A percentile compares a stretch with the other conserved stretches of the same genome.
phyloP scores from a whole-genome alignment of 2,329 filamentous ascomycete genomes.

The Trichophyton equinum region DNA sequence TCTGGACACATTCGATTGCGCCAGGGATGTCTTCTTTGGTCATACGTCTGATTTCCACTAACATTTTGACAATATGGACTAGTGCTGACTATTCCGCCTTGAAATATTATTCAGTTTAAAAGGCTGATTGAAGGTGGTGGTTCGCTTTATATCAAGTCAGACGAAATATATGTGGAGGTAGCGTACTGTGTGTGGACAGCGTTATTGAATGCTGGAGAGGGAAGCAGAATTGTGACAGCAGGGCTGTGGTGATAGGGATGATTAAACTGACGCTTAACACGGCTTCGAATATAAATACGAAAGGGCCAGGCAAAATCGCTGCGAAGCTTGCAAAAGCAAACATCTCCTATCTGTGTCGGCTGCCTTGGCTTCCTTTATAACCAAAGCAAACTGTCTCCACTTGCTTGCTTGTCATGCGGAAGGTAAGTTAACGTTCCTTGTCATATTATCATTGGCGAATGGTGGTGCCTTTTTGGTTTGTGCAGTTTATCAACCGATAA shows the following conservation, averaged over 20 bases:
- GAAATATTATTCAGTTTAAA: not conserved
- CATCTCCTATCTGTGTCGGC: not conserved
- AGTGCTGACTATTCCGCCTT: not conserved
- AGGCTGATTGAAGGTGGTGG: not conserved
- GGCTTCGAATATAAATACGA: not conserved
- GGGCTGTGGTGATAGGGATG: not conserved
- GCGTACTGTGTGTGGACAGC: not conserved
- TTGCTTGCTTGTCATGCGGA: not conserved
- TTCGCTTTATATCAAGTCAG: not conserved
- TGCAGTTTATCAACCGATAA: not conserved
- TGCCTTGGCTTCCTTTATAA: not conserved
- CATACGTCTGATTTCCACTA: slow-evolving; percentile 45
- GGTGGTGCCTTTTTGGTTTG: not conserved
- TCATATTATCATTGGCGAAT: not conserved
- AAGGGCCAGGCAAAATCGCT: not conserved
- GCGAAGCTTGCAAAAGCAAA: slow-evolving; percentile 2
- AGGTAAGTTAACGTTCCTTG: not conserved
- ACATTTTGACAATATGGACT: slow-evolving; percentile 25
- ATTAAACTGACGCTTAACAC: slow-evolving; percentile 1
- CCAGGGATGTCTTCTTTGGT: slow-evolving; percentile 49
- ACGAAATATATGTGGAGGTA: not conserved
- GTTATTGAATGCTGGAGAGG: not conserved
- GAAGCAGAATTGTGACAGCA: not conserved
- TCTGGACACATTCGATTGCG: slow-evolving; percentile 52
- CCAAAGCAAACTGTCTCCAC: not conserved